Evolutionary conservation across 148 eudicot species (phyloP), one percentile per base, ranked within the genome.

Genomic region (Rhododendron ferrugineum): DNA sequence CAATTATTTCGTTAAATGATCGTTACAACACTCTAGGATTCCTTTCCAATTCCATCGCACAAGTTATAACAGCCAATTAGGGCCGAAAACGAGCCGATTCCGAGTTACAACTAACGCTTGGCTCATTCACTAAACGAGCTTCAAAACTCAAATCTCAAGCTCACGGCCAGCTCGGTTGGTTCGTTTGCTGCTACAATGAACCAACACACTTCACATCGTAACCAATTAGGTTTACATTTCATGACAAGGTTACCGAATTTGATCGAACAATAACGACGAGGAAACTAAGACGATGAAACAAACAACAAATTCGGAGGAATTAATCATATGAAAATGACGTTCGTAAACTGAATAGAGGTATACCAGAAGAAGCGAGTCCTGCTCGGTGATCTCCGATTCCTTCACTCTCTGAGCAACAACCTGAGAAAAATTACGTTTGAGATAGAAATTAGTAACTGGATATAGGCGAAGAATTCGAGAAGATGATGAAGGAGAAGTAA

Each of bases 351-450:
- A 54, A 16, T 16, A 16, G 22, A 54, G 30, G 20, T 32, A 66
- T 90, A 95, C 99, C 89, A 96, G 91, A 11, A 96, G 94, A 76
- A 96, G 97, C 68, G 98, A 95, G 66, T 95, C 95, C 86, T 93
- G 97, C 90, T 96, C 98, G 0, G 98, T 96, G 84, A 96, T 93
- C 91, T 94, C 97, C 42, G 94, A 88, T 91, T 95, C 97, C 91
- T 94, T 95, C 84, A 93, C 66, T 76, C 89, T 92, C 88, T 94
- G 97, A 2, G 95, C 93, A 11, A 93, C 94, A 79, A 93, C 97
- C 95, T 93, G 88, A 86, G 74, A 68, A 84, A 34, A 80, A 37
- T 18, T 10, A 50, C 78, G 49, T 42, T 44, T 28, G 20, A 84
- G 22, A 34, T 5, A 5, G 15, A 28, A 26, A 3, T 68, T 68